Conservation (phyloP, 2,329 filamentous ascomycete species). For the Neoarthrinium moseri region DNA sequence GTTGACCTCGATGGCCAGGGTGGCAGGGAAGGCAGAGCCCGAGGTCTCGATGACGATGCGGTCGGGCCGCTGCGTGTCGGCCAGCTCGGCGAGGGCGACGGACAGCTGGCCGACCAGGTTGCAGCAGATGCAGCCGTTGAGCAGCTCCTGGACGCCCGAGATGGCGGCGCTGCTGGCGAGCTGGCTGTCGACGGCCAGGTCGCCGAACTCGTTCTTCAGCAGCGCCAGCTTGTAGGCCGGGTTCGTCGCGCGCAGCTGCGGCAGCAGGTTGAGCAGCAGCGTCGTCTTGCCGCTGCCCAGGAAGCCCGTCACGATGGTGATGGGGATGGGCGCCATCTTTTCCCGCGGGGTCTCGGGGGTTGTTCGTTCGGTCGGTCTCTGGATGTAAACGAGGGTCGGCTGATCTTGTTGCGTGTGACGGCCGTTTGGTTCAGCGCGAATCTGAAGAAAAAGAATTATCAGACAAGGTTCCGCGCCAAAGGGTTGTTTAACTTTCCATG, state of each 20-base stretch:
- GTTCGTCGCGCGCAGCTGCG: slow-evolving; percentile 76
- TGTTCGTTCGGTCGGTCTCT: no score
- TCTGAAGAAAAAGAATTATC: neutral
- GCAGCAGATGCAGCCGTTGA: slow-evolving; percentile 98
- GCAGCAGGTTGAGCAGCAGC: slow-evolving; percentile 88
- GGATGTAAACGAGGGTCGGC: slow-evolving; percentile 11
- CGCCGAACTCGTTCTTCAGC: slow-evolving; percentile 97
- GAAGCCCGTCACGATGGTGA: slow-evolving; percentile 96
- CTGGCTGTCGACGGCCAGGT: slow-evolving; percentile 89
- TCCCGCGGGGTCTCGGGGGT: slow-evolving; percentile 1
- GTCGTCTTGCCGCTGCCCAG: slow-evolving; percentile 96
- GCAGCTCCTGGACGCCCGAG: slow-evolving; percentile 84
- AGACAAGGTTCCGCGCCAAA: neutral
- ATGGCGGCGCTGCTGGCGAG: slow-evolving; percentile 81
- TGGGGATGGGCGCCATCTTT: slow-evolving; percentile 70
- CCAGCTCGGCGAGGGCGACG: slow-evolving; percentile 75
- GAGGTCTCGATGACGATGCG: slow-evolving; percentile 93
- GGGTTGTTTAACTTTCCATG: neutral
- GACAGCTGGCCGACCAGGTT: slow-evolving; percentile 92
- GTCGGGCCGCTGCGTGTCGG: slow-evolving; percentile 60
- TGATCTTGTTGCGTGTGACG: neutral
- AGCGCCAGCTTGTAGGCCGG: slow-evolving; percentile 83
- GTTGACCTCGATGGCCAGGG: slow-evolving; percentile 87
- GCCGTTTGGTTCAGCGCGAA: neutral
- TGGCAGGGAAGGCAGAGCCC: slow-evolving; percentile 84